Conservation (phyloP, 1,284 basidiomycete genomes). For the Cryptococcus floricola region DNA sequence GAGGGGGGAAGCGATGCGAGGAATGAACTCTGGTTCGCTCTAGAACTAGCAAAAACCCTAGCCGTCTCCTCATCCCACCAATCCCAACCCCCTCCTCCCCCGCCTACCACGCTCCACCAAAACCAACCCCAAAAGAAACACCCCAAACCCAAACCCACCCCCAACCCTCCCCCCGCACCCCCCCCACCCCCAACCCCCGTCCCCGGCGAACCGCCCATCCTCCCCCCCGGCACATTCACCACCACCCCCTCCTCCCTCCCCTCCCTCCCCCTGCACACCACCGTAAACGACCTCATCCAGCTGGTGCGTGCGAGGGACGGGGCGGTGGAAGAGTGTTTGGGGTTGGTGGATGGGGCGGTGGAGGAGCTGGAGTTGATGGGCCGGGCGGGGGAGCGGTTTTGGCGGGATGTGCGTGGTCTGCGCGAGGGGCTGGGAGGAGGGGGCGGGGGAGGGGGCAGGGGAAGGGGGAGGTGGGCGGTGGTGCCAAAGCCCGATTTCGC, state of each 20-base stretch:
- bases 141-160: constrained; percentile 4
- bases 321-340: constrained; percentile 38
- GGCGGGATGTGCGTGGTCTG: constrained; percentile 27
- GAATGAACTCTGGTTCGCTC: constrained; percentile 44
- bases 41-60: constrained; percentile 42
- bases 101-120: constrained; percentile 11
- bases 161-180: too few relatives aligned
- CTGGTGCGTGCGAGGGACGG: constrained; percentile 34
- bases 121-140: not conserved
- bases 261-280: constrained; percentile 8
- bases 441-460: too few relatives aligned
- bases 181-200: not conserved
- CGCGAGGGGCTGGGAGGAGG: constrained; percentile 23
- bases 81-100: constrained; percentile 31
- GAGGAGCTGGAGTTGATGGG: constrained; percentile 38
- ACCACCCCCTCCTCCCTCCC: constrained; percentile 16
- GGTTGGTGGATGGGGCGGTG: constrained; percentile 41
- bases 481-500: constrained; percentile 44
- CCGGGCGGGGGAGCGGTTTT: constrained; percentile 30
- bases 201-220: constrained; percentile 29
- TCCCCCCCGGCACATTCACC: constrained; percentile 30
- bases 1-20: constrained; percentile 27
- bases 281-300: constrained; percentile 32
- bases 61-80: constrained; percentile 19
- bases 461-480: too few relatives aligned